phyloP scores from a whole-genome alignment of 805 yeast genomes.

The Henningerozyma blattae region DNA sequence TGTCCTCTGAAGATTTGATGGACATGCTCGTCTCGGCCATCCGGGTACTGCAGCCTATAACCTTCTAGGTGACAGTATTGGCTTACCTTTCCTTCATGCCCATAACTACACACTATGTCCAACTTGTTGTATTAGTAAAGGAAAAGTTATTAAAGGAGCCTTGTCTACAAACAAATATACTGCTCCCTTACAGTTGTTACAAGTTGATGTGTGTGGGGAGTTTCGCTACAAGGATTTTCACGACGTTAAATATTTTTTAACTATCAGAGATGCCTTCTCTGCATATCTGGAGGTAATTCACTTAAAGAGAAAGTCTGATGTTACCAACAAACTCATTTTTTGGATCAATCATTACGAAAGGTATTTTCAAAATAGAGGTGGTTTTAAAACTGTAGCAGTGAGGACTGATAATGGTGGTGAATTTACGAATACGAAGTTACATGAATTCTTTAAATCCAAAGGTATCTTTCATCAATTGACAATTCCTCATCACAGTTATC shows the following conservation, averaged over 20 bases:
- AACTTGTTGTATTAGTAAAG: neutral
- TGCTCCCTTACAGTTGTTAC: neutral
- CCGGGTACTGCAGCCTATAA: neutral
- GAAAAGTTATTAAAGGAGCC: neutral
- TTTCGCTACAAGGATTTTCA: neutral
- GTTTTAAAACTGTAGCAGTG: neutral
- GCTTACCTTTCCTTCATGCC: neutral
- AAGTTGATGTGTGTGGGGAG: neutral
- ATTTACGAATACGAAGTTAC: conserved; percentile 1
- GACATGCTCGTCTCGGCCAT: too few species aligned
- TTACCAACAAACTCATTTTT: neutral
- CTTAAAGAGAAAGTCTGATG: neutral
- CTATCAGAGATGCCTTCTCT: neutral
- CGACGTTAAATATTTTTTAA: too few species aligned
- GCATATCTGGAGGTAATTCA: neutral
- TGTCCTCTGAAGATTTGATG: too few species aligned
- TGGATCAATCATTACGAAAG: neutral
- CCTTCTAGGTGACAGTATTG: neutral
- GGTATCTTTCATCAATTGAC: conserved; percentile 7
- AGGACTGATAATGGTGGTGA: conserved; percentile 3
- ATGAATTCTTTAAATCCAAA: neutral
- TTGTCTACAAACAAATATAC: neutral
- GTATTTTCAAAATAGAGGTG: neutral
- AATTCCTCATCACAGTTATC: conserved; percentile 5
- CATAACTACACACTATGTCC: neutral